These are phyloP conservation scores for Cyclocybe cylindracea DNA, from an alignment of 768 basidiomycete genomes.

Conservation along the genomic window DNA sequence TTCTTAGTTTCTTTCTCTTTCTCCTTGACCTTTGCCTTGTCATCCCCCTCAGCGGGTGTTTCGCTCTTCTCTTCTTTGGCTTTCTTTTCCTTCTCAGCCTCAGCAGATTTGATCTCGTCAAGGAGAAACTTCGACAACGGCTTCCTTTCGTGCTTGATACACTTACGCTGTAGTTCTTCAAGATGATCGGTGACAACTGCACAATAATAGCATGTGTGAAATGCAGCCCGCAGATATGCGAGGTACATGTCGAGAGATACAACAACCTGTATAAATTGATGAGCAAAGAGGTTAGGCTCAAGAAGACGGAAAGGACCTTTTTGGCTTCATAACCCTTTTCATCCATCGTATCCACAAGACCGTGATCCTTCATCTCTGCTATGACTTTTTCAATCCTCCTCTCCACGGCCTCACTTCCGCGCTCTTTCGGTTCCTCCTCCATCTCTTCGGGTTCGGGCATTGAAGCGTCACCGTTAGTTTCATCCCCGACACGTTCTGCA, in stretches of 20 bases:
- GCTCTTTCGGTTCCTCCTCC: constrained; percentile 60
- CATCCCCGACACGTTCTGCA: constrained; percentile 23
- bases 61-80: constrained; percentile 43
- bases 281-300: constrained; percentile 7
- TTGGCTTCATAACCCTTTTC: constrained; percentile 67
- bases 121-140: constrained; percentile 61
- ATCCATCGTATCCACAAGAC: constrained; percentile 56
- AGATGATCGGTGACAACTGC: constrained; percentile 87
- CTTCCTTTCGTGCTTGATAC: constrained; percentile 88
- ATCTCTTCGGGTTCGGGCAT: constrained; percentile 36
- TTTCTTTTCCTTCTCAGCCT: constrained; percentile 48
- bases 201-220: constrained; percentile 98
- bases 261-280: constrained; percentile 53
- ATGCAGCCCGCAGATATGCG: constrained; percentile 89
- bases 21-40: constrained; percentile 35
- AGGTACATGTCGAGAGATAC: constrained; percentile 91
- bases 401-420: constrained; percentile 80
- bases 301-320: constrained; percentile 53
- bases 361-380: constrained; percentile 68
- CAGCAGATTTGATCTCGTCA: constrained; percentile 62
- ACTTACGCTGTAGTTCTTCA: constrained; percentile 95
- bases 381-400: constrained; percentile 77
- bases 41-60: constrained; percentile 26
- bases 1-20: constrained; percentile 31
- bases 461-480: constrained; percentile 12